Conservation (phyloP, 2,329 filamentous ascomycete species). For the Diaporthe sp. region DNA sequence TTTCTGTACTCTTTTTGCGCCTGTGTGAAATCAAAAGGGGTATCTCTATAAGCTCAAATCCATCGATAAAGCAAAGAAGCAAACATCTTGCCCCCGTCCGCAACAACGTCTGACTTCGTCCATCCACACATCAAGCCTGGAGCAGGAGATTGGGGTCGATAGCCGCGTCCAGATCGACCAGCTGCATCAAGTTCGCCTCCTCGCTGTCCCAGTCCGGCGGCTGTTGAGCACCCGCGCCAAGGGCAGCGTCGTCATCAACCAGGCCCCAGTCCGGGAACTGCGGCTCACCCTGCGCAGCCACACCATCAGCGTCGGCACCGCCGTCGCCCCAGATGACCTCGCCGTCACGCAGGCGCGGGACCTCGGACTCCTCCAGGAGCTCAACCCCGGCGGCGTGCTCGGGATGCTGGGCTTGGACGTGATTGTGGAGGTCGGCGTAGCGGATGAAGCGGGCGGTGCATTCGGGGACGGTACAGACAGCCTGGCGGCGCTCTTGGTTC, state of each 20-base stretch:
- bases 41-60: constrained; percentile 28
- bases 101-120: neutral
- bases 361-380: constrained; percentile 8
- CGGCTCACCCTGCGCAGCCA: constrained; percentile 18
- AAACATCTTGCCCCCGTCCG: neutral
- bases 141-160: constrained; percentile 38
- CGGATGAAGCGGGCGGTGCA: constrained; percentile 64
- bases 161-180: constrained; percentile 44
- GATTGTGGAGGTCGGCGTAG: constrained; percentile 63
- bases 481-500: constrained; percentile 56
- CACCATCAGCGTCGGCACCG: neutral
- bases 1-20: neutral
- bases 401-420: constrained; percentile 55
- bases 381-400: constrained; percentile 15
- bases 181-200: constrained; percentile 47
- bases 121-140: constrained; percentile 5
- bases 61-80: constrained; percentile 1
- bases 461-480: constrained; percentile 58
- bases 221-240: neutral
- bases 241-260: constrained; percentile 31
- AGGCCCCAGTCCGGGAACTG: constrained; percentile 35
- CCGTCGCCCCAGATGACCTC: constrained; percentile 2
- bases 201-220: constrained; percentile 44
- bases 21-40: constrained; percentile 24
- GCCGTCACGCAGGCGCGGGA: constrained; percentile 39